Evolutionary conservation across 768 basidiomycete species (phyloP).

Genomic region (Cantharellus anzutake): DNA sequence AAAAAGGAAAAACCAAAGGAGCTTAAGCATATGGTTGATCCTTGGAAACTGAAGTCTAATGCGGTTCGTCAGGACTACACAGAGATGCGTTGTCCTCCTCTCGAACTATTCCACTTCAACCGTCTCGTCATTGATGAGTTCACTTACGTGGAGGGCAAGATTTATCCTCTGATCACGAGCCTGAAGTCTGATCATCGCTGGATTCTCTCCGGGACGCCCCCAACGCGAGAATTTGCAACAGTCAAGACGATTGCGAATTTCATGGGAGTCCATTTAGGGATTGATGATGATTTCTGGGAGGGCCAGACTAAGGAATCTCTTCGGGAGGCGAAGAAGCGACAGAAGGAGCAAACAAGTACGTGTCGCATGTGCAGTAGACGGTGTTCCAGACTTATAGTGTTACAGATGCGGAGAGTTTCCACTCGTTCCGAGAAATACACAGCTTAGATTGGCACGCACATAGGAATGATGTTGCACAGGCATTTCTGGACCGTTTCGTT

Average conservation of each 20-base stretch:
- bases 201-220: slow-evolving; percentile 95
- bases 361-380: not conserved
- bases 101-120: slow-evolving; percentile 86
- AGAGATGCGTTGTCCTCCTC: slow-evolving; percentile 59
- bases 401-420: slow-evolving; percentile 76
- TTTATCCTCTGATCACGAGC: slow-evolving; percentile 57
- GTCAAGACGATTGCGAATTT: slow-evolving; percentile 83
- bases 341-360: slow-evolving; percentile 66
- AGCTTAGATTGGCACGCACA: slow-evolving; percentile 84
- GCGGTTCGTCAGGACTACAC: slow-evolving; percentile 56
- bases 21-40: slow-evolving; percentile 25
- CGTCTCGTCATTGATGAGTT: slow-evolving; percentile 88
- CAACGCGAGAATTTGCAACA: slow-evolving; percentile 75
- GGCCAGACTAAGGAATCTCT: slow-evolving; percentile 32
- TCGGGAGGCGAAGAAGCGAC: slow-evolving; percentile 52
- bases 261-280: slow-evolving; percentile 75
- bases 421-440: slow-evolving; percentile 90
- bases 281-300: slow-evolving; percentile 66
- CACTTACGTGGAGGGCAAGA: slow-evolving; percentile 71
- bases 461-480: slow-evolving; percentile 64
- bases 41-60: slow-evolving; percentile 52
- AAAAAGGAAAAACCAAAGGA: slow-evolving; percentile 25
- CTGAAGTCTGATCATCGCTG: slow-evolving; percentile 66
- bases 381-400: not conserved
- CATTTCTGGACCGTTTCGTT: slow-evolving; percentile 63